phyloP scores from a whole-genome alignment of 148 eudicot species.

The Simmondsia chinensis region DNA sequence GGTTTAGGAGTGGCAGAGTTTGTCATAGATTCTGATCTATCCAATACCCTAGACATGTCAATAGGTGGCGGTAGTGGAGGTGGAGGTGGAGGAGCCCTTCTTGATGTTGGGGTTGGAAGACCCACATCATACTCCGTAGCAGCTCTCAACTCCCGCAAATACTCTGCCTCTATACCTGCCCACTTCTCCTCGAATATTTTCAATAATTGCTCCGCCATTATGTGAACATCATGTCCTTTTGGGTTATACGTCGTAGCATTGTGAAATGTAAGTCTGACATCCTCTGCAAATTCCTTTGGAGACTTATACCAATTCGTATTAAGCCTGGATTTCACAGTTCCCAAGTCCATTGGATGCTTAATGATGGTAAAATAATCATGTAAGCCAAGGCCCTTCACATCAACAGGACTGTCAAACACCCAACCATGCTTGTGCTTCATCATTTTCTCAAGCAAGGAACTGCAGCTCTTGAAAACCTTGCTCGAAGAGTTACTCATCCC shows the following conservation, averaged over 20 bases:
- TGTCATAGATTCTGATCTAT: constrained; percentile 44
- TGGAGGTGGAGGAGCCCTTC: constrained; percentile 34
- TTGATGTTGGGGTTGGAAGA: constrained; percentile 46
- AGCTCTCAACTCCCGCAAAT: constrained; percentile 31
- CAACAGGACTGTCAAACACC: constrained; percentile 87
- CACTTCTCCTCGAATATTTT: constrained; percentile 84
- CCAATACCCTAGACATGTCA: constrained; percentile 25
- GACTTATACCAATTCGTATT: constrained; percentile 62
- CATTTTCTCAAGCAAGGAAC: constrained; percentile 54
- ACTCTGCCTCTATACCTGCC: constrained; percentile 58
- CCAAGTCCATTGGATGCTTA: constrained; percentile 91
- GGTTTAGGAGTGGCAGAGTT: constrained; percentile 24
- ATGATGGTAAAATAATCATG: constrained; percentile 77
- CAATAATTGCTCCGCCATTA: constrained; percentile 65
- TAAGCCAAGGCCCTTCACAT: constrained; percentile 63
- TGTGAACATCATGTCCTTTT: constrained; percentile 79
- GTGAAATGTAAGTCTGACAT: constrained; percentile 80
- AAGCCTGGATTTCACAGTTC: constrained; percentile 78
- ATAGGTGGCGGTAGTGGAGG: constrained; percentile 21
- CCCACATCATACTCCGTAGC: constrained; percentile 31
- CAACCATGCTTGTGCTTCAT: constrained; percentile 94
- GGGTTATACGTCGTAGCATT: constrained; percentile 94
- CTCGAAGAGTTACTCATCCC: constrained; percentile 37
- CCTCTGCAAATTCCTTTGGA: constrained; percentile 79
- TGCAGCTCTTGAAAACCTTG: constrained; percentile 56